phyloP scores from a whole-genome alignment of 1,284 basidiomycete species.

The Exsudoporus floridanus region DNA sequence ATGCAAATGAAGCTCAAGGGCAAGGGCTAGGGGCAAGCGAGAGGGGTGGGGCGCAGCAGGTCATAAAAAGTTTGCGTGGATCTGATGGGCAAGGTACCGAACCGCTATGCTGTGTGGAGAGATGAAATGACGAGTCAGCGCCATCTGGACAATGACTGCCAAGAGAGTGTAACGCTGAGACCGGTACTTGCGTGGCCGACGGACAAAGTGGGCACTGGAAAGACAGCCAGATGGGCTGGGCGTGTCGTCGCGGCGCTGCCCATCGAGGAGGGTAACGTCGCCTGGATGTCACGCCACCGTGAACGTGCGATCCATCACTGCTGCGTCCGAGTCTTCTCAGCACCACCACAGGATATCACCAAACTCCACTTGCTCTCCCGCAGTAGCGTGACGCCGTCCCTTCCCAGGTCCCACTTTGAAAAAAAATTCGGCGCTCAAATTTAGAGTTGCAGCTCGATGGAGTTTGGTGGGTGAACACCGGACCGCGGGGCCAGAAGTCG shows the following conservation, averaged over 20 bases:
- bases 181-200: constrained; percentile 9
- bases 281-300: constrained; percentile 22
- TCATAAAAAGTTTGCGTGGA: neutral
- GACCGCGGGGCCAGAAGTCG: too few relatives aligned
- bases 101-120: constrained; percentile 11
- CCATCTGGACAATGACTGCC: constrained; percentile 15
- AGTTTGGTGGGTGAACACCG: too few relatives aligned
- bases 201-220: constrained; percentile 3
- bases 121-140: constrained; percentile 3
- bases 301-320: constrained; percentile 11
- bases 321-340: constrained; percentile 1
- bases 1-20: constrained; percentile 10
- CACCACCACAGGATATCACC: constrained; percentile 14
- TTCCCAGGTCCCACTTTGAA: too few relatives aligned
- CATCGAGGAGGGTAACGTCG: neutral
- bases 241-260: too few relatives aligned
- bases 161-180: too few relatives aligned
- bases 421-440: too few relatives aligned
- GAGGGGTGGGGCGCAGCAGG: constrained; percentile 1
- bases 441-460: too few relatives aligned
- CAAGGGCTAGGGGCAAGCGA: constrained; percentile 9
- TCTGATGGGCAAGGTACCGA: constrained; percentile 12
- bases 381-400: constrained; percentile 5
- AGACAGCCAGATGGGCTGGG: neutral
- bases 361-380: constrained; percentile 14